A percentile compares a stretch with the other conserved stretches of the same genome.
These are phyloP conservation scores for Penicillium coffeae DNA, from an alignment of 495 filamentous ascomycete genomes.

Conservation along the genomic window DNA sequence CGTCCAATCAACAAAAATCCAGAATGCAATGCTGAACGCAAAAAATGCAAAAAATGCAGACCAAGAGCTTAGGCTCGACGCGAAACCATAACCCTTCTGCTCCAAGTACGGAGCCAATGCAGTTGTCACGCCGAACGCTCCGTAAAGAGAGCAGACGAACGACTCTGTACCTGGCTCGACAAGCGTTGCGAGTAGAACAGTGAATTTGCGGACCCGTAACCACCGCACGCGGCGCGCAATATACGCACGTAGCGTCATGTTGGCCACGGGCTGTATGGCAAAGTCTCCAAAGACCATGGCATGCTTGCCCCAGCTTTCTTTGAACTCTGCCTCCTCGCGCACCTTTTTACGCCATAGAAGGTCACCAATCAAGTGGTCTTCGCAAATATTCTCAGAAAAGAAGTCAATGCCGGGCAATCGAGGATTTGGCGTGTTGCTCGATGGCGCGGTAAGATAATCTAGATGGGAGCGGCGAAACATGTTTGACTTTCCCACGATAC, in stretches of 20 bases:
- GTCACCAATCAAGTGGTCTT: constrained; percentile 94
- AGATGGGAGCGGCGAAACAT: constrained; percentile 96
- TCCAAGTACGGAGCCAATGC: constrained; percentile 57
- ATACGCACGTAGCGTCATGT: constrained; percentile 76
- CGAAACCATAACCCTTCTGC: constrained; percentile 46
- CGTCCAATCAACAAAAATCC: constrained; percentile 71
- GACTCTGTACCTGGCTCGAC: constrained; percentile 94
- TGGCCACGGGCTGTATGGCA: constrained; percentile 82
- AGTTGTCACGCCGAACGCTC: constrained; percentile 73
- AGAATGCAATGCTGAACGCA: constrained; percentile 58
- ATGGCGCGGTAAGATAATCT: constrained; percentile 65
- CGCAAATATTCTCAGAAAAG: constrained; percentile 95
- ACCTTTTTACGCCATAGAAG: constrained; percentile 68
- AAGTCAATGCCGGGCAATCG: constrained; percentile 72
- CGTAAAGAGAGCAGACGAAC: constrained; percentile 75
- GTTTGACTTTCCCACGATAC: constrained; percentile 94
- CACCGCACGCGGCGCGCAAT: constrained; percentile 81
- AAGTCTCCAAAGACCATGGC: constrained; percentile 79
- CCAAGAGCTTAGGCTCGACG: constrained; percentile 56
- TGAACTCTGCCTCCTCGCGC: constrained; percentile 39
- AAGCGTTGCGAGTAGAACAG: constrained; percentile 79
- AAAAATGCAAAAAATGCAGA: constrained; percentile 60
- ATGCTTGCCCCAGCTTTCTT: constrained; percentile 67
- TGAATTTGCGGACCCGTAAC: constrained; percentile 93
- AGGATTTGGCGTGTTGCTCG: constrained; percentile 21